phyloP scores from a whole-genome alignment of 2,329 filamentous ascomycete genomes.

The Stachybotrys echinatus region DNA sequence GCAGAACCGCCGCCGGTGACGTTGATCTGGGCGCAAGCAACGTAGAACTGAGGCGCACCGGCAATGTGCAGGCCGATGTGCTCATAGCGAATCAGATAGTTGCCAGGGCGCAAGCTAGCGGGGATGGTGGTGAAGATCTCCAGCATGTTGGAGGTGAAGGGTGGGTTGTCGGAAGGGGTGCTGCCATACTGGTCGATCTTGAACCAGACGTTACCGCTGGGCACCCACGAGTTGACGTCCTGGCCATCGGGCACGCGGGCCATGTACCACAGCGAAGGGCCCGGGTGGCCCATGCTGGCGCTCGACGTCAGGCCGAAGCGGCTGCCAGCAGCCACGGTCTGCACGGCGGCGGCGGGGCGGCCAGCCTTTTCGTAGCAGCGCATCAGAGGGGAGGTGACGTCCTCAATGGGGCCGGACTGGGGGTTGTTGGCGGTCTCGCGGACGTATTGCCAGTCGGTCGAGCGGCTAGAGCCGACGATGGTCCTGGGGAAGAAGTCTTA shows the following conservation, averaged over 20 bases:
- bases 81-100: slow-evolving; percentile 37
- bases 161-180: neutral
- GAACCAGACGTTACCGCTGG: slow-evolving; percentile 28
- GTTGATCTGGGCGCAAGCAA: slow-evolving; percentile 18
- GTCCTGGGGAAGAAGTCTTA: slow-evolving; percentile 8
- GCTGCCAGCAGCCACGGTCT: slow-evolving; percentile 30
- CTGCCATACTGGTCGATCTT: slow-evolving; percentile 27
- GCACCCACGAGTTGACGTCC: slow-evolving; percentile 24
- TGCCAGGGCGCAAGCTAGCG: slow-evolving; percentile 28
- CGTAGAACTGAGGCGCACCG: slow-evolving; percentile 18
- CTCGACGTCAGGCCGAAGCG: slow-evolving; percentile 31
- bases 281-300: slow-evolving; percentile 30
- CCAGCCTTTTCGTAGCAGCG: slow-evolving; percentile 23
- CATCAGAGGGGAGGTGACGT: slow-evolving; percentile 23
- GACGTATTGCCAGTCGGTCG: slow-evolving; percentile 21
- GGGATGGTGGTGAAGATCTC: slow-evolving; percentile 27
- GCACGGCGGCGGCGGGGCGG: slow-evolving; percentile 13
- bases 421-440: slow-evolving; percentile 29
- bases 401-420: slow-evolving; percentile 21
- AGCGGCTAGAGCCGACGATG: slow-evolving; percentile 6
- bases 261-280: slow-evolving; percentile 30
- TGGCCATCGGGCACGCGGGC: slow-evolving; percentile 28
- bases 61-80: slow-evolving; percentile 36
- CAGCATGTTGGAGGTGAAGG: slow-evolving; percentile 1
- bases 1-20: slow-evolving; percentile 20